phyloP scores from a whole-genome alignment of 2,329 filamentous ascomycete species.

The Drechslerella dactyloides region DNA sequence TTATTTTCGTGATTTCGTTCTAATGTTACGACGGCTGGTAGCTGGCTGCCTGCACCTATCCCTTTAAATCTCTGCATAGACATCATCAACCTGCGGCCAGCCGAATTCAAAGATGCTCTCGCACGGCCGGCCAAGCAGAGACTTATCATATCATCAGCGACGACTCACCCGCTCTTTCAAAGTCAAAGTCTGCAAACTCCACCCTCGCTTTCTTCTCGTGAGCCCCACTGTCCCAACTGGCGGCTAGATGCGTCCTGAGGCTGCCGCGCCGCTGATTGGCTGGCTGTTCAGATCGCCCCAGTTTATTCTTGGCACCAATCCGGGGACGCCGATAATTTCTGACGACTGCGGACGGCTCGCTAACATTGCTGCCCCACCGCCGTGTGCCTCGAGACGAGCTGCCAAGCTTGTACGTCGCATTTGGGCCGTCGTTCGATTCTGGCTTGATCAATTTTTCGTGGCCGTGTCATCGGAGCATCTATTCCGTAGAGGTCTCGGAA shows the following conservation, averaged over 20 bases:
- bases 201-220: neutral
- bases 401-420: neutral
- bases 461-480: neutral
- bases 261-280: constrained; percentile 24
- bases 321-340: constrained; percentile 46
- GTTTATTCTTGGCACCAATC: constrained; percentile 27
- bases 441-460: neutral
- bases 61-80: neutral
- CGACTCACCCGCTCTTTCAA: neutral
- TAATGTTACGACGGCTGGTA: neutral
- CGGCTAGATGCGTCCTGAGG: constrained; percentile 46
- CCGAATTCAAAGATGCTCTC: no score
- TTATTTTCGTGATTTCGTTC: neutral
- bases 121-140: neutral
- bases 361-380: neutral
- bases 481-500: no score
- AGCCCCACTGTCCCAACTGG: constrained; percentile 45
- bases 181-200: neutral
- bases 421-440: neutral
- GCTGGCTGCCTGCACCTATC: neutral
- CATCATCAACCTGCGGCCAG: no score
- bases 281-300: constrained; percentile 17
- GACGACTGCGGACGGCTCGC: constrained; percentile 7
- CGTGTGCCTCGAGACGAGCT: constrained; percentile 6
- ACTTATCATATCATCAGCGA: no score